Conservation (phyloP, 78 protist genomes). For the Chrysochromulina parva region DNA sequence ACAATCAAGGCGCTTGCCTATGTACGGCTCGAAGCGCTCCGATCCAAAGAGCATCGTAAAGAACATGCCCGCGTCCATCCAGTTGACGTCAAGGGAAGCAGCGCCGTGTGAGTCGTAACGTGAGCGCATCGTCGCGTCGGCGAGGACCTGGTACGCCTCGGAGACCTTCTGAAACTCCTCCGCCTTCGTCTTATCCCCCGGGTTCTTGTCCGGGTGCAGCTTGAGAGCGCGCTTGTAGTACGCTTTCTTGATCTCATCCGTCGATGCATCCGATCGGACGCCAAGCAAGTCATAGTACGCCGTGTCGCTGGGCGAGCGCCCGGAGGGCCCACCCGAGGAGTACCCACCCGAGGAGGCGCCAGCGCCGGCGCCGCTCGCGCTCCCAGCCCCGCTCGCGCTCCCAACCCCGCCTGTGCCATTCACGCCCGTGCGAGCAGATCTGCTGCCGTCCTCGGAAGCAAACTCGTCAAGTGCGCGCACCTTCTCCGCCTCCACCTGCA, state of each 20-base stretch:
- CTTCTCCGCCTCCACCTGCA: background rate
- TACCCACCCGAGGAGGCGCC: no score
- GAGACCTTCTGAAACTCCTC: conserved; percentile 44
- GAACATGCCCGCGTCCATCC: background rate
- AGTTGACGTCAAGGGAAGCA: conserved; percentile 13
- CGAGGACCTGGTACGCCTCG: conserved; percentile 57
- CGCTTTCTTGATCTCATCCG: conserved; percentile 38
- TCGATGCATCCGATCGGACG: conserved; percentile 12
- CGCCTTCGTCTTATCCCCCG: conserved; percentile 13
- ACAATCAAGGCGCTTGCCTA: background rate
- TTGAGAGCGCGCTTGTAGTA: conserved; percentile 44
- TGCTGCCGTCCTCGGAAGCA: no score
- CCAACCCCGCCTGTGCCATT: background rate
- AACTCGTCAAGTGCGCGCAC: background rate
- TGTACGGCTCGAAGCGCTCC: background rate
- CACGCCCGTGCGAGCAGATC: background rate
- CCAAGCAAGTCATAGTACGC: conserved; percentile 39
- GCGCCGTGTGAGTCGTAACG: conserved; percentile 53
- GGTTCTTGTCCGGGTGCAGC: conserved; percentile 65
- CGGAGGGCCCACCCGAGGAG: no score
- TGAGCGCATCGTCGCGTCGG: conserved; percentile 17
- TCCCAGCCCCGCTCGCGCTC: background rate
- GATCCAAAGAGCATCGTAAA: background rate
- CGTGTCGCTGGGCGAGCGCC: background rate
- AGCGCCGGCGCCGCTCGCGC: background rate